A percentile compares a stretch with the other conserved stretches of the same genome.
phyloP scores from a whole-genome alignment of 768 basidiomycete genomes.

The Tulasnella sp. region DNA sequence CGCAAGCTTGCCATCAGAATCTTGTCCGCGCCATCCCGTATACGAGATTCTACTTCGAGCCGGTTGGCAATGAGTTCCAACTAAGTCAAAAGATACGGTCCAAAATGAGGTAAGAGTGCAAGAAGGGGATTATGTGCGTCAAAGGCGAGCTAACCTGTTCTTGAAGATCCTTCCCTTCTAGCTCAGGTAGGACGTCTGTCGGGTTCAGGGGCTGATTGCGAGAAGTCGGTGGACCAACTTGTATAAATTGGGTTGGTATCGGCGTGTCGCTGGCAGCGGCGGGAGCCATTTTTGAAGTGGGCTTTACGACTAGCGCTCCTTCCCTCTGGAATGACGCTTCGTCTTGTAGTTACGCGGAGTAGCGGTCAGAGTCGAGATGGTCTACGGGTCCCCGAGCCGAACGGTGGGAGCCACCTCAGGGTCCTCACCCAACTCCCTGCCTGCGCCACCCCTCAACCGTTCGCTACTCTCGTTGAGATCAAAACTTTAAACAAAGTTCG shows the following conservation, averaged over 20 bases:
- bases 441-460: neutral
- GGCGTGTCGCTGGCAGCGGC: neutral
- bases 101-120: neutral
- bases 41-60: slow-evolving; percentile 70
- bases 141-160: slow-evolving; percentile 39
- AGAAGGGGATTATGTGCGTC: neutral
- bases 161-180: slow-evolving; percentile 46
- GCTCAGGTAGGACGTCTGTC: slow-evolving; percentile 38
- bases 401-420: neutral
- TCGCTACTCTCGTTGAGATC: neutral
- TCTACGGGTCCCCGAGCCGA: neutral
- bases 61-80: slow-evolving; percentile 62
- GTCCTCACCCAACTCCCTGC: neutral
- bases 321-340: neutral
- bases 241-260: neutral
- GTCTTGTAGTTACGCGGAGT: neutral
- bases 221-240: neutral
- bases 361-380: slow-evolving; percentile 6
- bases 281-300: slow-evolving; percentile 13
- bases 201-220: slow-evolving; percentile 9
- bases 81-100: slow-evolving; percentile 39
- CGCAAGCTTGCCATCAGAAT: slow-evolving; percentile 57
- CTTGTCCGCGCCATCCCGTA: slow-evolving; percentile 90
- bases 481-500: neutral
- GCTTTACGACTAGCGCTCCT: neutral